Evolutionary conservation across 129 eudicot genomes (phyloP).

Genomic region (Flaveria sonorensis): DNA sequence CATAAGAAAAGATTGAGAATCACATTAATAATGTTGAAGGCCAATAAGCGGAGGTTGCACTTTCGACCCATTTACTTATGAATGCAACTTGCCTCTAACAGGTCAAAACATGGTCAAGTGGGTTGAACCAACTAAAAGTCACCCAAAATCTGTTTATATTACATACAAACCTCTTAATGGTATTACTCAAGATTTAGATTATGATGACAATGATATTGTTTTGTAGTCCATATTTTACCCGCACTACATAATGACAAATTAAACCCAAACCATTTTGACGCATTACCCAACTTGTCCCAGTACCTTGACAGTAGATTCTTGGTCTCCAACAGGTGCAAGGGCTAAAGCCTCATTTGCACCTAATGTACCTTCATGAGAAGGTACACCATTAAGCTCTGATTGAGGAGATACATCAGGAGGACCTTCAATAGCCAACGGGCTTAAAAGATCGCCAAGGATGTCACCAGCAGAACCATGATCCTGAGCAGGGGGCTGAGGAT

Average conservation of each 20-base stretch:
- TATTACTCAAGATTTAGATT: not conserved
- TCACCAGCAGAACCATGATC: slow-evolving; percentile 58
- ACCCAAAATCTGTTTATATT: not conserved
- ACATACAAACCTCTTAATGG: not conserved
- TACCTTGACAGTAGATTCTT: slow-evolving; percentile 78
- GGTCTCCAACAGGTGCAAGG: slow-evolving; percentile 73
- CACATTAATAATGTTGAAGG: not conserved
- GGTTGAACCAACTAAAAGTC: not conserved
- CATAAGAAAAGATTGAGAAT: not conserved
- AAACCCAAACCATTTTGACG: not conserved
- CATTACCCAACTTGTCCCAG: not conserved
- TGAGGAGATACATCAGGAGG: slow-evolving; percentile 59
- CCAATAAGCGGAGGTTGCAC: not conserved
- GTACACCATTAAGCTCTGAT: slow-evolving; percentile 44
- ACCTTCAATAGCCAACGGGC: slow-evolving; percentile 89
- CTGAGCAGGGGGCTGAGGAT: slow-evolving; percentile 57
- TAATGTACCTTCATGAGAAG: slow-evolving; percentile 46
- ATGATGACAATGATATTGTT: not conserved
- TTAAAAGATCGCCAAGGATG: slow-evolving; percentile 91
- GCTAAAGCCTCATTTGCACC: slow-evolving; percentile 74
- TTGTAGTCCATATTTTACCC: not conserved
- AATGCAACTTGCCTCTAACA: not conserved
- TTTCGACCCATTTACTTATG: not conserved
- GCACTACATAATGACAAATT: not conserved
- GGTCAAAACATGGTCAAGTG: not conserved